These are phyloP conservation scores for Coemansia sp. DNA, from an alignment of 192 early-diverging fungal species.

Conservation along the genomic window DNA sequence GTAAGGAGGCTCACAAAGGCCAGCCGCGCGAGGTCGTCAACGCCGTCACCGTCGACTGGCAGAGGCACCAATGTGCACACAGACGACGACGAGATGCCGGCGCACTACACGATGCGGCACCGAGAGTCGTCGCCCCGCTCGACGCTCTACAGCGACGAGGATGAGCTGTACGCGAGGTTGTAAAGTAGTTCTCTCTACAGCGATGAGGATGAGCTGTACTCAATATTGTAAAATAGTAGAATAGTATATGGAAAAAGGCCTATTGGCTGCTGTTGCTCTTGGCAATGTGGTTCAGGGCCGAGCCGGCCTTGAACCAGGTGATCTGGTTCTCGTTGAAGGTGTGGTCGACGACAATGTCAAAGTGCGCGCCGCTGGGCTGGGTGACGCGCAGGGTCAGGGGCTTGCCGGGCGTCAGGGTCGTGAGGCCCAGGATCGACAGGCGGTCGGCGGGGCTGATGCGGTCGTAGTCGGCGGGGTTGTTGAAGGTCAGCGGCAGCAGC, in stretches of 20 bases:
- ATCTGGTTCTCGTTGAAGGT: constrained; percentile 99
- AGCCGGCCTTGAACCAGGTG: constrained; percentile 97
- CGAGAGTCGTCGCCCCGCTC: not conserved
- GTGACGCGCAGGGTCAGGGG: constrained; percentile 79
- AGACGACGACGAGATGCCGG: not conserved
- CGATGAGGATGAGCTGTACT: constrained; percentile 2
- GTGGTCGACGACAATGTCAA: constrained; percentile 89
- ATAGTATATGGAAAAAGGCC: not conserved
- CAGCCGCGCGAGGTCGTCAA: not conserved
- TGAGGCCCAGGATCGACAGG: constrained; percentile 86
- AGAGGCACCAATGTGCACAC: not conserved
- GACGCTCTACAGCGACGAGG: not conserved
- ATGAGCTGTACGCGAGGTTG: not conserved
- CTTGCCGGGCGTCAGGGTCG: constrained; percentile 76
- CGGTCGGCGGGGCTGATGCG: constrained; percentile 83
- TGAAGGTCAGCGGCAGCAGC: constrained; percentile 93
- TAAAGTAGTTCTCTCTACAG: not conserved
- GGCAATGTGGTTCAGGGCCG: constrained; percentile 75
- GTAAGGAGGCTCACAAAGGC: not conserved
- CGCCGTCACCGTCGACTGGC: not conserved
- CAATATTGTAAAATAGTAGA: not conserved
- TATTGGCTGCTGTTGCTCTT: not conserved
- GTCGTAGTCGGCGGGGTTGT: constrained; percentile 92
- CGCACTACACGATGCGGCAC: not conserved
- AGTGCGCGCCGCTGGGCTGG: constrained; percentile 73